Evolutionary conservation across 1,139 yeast genomes (phyloP), one percentile per base, ranked within the genome.

Genomic region (Geotrichum fermentans): DNA sequence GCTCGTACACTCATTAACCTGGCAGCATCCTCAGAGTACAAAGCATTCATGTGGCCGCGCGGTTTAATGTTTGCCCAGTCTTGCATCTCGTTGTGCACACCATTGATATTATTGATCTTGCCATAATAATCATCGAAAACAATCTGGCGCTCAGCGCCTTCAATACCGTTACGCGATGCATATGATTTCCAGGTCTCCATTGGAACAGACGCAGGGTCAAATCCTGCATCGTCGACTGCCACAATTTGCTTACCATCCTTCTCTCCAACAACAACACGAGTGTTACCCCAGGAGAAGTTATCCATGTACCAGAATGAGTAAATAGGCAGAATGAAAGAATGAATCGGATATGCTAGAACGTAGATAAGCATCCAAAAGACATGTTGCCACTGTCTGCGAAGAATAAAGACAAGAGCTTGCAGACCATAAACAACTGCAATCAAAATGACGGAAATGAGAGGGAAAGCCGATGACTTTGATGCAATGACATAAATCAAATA

Each of bases 271-370:
- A 70, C 73, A 45, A 71, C 65, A 43, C 74, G 70, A n/a, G 74
- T 70, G 55, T 63, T 67, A 55, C 74, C 74, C 74, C 74, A 70
- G 1, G 72, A 66, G 63, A 70, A 70, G 57, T 71, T 73, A 50
- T 70, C 74, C 74, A 70, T 70, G 55, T 66, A 58, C 74, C 74
- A 70, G 61, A 70, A 70, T 7, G 74, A 61, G 52, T 70, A 70
- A 28, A 70, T 55, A 2, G 74, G 74, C 24, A 70, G 55, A 4
- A 66, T 64, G 7, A 70, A 55, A 3, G 73, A 63, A 55, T 68
- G 70, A 30, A 70, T 53, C 1, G 74, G 74, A 45, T 70, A 58
- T 4, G 73, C 73, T 3, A 66, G 50, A 32, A 70, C 58, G 53
- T 70, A 70, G 10, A 70, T 60, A 32, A 70, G 46, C 74, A 70